A percentile compares a stretch with the other conserved stretches of the same genome.
These are phyloP conservation scores for Flaveria brownii DNA, from an alignment of 129 eudicot genomes.

Conservation along the genomic window DNA sequence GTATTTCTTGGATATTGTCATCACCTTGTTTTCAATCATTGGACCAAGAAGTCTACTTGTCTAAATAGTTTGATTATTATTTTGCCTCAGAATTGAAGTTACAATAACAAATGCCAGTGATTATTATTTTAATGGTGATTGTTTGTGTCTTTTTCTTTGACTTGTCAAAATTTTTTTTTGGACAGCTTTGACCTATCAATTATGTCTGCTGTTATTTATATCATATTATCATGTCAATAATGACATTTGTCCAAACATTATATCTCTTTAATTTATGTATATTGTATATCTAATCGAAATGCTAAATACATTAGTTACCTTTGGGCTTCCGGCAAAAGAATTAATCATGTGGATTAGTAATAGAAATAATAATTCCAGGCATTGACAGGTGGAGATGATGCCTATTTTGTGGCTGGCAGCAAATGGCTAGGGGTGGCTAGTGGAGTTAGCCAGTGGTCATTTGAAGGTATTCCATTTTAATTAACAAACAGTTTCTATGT, in stretches of 20 bases:
- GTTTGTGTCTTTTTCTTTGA: constrained; percentile 5
- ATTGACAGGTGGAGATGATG: constrained; percentile 97
- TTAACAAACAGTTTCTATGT: not conserved
- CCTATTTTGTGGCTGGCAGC: constrained; percentile 57
- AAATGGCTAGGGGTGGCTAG: constrained; percentile 85
- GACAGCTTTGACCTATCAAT: not conserved
- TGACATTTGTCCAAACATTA: not conserved
- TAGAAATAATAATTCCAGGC: constrained; percentile 94
- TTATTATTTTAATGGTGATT: constrained; percentile 22
- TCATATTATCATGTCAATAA: constrained; percentile 6
- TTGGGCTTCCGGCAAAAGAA: constrained; percentile 23
- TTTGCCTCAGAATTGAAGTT: not conserved
- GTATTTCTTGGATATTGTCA: not conserved
- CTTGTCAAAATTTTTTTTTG: no score
- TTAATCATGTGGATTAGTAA: constrained; percentile 49
- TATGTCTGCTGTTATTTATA: not conserved
- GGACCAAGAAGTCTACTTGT: constrained; percentile 13
- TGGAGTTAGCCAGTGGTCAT: constrained; percentile 83
- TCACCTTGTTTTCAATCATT: constrained; percentile 10
- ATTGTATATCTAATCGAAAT: constrained; percentile 5
- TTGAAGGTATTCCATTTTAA: constrained; percentile 55
- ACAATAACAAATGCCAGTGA: constrained; percentile 1
- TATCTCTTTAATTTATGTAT: no score
- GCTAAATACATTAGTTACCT: constrained; percentile 11
- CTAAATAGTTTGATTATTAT: constrained; percentile 13